A percentile compares a stretch with the other conserved stretches of the same genome.
phyloP scores from a whole-genome alignment of 2,329 filamentous ascomycete genomes.

The Elsinoe ampelina region DNA sequence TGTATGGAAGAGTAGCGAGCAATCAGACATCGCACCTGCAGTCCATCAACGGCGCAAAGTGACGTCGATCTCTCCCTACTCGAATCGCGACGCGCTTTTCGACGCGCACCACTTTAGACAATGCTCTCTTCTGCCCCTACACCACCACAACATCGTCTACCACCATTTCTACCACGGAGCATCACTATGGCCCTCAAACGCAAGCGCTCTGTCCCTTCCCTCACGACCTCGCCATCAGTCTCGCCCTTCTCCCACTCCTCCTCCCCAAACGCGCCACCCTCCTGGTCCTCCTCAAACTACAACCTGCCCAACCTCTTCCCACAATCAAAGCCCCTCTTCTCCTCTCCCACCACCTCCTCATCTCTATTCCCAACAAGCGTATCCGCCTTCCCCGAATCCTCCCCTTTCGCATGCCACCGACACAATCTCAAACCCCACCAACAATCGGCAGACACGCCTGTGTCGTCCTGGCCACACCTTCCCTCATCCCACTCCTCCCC shows the following conservation, averaged over 20 bases:
- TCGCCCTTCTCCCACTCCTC: conserved; percentile 23
- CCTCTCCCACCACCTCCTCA: not conserved
- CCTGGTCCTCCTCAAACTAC: conserved; percentile 27
- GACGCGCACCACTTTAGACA: not conserved
- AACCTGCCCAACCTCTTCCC: conserved; percentile 22
- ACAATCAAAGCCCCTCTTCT: not conserved
- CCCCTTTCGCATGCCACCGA: too few relatives aligned
- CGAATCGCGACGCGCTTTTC: too few relatives aligned
- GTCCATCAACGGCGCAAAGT: too few relatives aligned
- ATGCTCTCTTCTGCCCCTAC: not conserved
- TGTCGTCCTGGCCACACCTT: not conserved
- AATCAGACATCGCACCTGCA: too few relatives aligned
- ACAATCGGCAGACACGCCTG: not conserved
- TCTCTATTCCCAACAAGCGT: too few relatives aligned
- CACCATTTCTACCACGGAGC: not conserved
- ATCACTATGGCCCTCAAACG: conserved; percentile 48
- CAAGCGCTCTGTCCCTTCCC: conserved; percentile 42
- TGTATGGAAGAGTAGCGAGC: too few relatives aligned
- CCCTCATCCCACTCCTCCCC: too few relatives aligned
- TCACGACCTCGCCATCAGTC: conserved; percentile 29
- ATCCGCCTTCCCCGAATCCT: too few relatives aligned
- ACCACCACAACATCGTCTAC: not conserved
- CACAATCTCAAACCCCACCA: too few relatives aligned
- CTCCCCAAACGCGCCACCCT: conserved; percentile 31
- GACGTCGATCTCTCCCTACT: too few relatives aligned